These are phyloP conservation scores for Mycena sanguinolenta DNA, from an alignment of 768 basidiomycete species.

Conservation along the genomic window DNA sequence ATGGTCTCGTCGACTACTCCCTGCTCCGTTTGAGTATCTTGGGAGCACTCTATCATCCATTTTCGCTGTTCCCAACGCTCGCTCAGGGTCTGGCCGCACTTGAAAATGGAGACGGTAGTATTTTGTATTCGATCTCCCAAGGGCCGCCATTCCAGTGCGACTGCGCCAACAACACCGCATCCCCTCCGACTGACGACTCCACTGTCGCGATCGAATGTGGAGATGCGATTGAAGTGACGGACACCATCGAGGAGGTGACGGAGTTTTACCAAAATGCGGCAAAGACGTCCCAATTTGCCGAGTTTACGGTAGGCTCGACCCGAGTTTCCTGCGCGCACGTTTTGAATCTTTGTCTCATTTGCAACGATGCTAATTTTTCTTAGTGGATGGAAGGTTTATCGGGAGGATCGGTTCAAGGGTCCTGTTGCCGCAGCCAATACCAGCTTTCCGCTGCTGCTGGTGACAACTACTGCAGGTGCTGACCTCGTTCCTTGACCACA, in stretches of 20 bases:
- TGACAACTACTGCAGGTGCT: conserved; percentile 43
- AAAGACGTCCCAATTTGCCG: conserved; percentile 36
- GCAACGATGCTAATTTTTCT: background rate
- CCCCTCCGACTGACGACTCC: conserved; percentile 15
- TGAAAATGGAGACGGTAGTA: conserved; percentile 42
- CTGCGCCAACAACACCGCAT: conserved; percentile 8
- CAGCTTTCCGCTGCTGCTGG: conserved; percentile 41
- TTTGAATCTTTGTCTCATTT: no score
- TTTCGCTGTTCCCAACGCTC: conserved; percentile 29
- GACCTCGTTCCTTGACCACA: background rate
- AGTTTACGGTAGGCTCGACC: conserved; percentile 23
- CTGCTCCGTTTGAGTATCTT: conserved; percentile 39
- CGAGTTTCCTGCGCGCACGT: conserved; percentile 42
- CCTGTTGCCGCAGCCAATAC: conserved; percentile 38
- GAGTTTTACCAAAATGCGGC: conserved; percentile 25
- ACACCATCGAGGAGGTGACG: conserved; percentile 31
- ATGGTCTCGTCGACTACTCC: conserved; percentile 44
- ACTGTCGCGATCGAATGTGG: conserved; percentile 34
- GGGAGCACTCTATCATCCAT: conserved; percentile 41
- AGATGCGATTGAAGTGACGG: conserved; percentile 34
- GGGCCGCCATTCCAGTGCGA: conserved; percentile 12
- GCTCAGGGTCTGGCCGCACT: conserved; percentile 42
- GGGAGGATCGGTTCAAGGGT: conserved; percentile 23
- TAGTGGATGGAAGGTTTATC: conserved; percentile 33
- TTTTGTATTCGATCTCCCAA: conserved; percentile 30